phyloP scores from a whole-genome alignment of 139 green algal species.

The Mesostigma viride region DNA sequence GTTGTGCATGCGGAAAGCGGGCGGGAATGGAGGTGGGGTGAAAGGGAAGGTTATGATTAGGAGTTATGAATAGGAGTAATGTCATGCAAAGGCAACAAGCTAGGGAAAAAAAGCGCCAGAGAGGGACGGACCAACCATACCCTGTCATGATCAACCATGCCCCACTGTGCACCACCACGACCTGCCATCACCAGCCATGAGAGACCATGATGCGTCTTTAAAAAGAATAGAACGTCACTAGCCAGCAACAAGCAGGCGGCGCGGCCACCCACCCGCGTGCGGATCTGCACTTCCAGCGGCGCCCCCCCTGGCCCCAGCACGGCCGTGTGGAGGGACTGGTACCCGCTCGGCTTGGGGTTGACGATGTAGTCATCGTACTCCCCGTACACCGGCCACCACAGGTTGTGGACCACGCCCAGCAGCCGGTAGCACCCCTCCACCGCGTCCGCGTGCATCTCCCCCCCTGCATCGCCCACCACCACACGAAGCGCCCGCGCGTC shows the following conservation, averaged over 20 bases:
- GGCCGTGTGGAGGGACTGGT: conserved; percentile 62
- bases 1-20: too few relatives aligned
- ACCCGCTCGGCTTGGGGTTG: conserved; percentile 76
- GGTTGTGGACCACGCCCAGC: conserved; percentile 56
- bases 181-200: not conserved
- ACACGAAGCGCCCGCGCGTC: conserved; percentile 78
- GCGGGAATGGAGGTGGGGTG: too few relatives aligned
- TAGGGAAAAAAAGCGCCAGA: too few relatives aligned
- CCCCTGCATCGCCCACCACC: conserved; percentile 70
- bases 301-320: conserved; percentile 40
- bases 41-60: too few relatives aligned
- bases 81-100: too few relatives aligned
- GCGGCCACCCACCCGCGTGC: conserved; percentile 40
- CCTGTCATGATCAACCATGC: too few relatives aligned
- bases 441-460: conserved; percentile 27
- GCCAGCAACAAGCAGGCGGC: conserved; percentile 6
- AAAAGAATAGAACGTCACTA: not conserved
- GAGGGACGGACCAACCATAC: too few relatives aligned
- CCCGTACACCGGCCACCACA: conserved; percentile 43
- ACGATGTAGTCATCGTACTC: conserved; percentile 75
- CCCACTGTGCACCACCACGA: too few relatives aligned
- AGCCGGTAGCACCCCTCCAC: conserved; percentile 72
- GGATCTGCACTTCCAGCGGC: conserved; percentile 70
- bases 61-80: too few relatives aligned
- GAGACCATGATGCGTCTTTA: not conserved